Evolutionary conservation across 2,329 filamentous ascomycete genomes (phyloP), one percentile per base, ranked within the genome.

Genomic region (Camillea tinctor): DNA sequence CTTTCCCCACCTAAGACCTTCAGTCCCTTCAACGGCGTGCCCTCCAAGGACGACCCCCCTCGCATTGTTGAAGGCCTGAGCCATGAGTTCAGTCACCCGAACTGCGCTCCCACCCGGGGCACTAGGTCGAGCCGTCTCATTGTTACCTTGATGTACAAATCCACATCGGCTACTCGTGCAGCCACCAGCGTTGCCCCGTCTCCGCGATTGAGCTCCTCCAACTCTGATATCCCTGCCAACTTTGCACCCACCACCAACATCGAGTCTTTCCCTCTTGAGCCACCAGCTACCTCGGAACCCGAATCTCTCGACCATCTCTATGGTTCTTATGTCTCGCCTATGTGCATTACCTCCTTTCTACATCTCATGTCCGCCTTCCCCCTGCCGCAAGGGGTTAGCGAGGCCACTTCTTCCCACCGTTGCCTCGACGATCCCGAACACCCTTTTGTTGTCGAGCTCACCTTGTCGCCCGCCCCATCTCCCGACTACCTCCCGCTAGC

Each of bases 381-480:
- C 13, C 76, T 84, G 20, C 81, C 81, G 0, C 73, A 76, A 11
- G 83, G 79, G 49, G 78, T 79, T n/a, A 75, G 76, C 49, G 80
- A 85, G 67, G 76, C 85, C 58, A 80, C 80, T 60, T 88, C 85
- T 24, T 85, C 85, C 52, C 87, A 89, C 67, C 82, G 85, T 60
- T 88, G 86, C 70, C 80, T 92, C 58, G 87, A 91, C 66, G 82
- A 78, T 61, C 80, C 80, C 44, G 79, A 80, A 49, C 81, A 83
- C 58, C 88, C 88, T 1, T 79, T 80, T 22, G 85, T 91, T 17
- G 88, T 90, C 56, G 88, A 91, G 74, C 75, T 90, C 54, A 83
- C 83, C 0, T 80, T 91, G 56, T 82, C 84, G 1, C 85, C 88
- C 0, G 81, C 83, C 0, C 86, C 86, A 1, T 80, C 83, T 9